A percentile compares a stretch with the other conserved stretches of the same genome.
Evolutionary conservation across 139 green algal species (phyloP).

Genomic region (Ettlia oleoabundans): DNA sequence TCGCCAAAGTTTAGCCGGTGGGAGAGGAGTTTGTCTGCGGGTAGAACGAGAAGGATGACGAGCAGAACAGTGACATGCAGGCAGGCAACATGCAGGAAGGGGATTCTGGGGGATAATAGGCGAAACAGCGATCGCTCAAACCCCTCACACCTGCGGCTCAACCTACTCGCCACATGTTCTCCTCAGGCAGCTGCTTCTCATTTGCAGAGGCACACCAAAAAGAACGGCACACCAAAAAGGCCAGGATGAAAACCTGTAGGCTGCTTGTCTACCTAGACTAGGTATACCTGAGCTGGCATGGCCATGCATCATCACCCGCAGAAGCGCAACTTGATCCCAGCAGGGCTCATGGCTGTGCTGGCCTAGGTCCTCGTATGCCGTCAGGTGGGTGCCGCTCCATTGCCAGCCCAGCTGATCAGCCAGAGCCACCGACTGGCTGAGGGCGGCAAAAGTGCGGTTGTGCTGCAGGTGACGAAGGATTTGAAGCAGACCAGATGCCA

Average conservation of each 20-base stretch:
- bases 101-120: no score
- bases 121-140: no score
- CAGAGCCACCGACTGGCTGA: neutral
- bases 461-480: neutral
- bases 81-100: neutral
- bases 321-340: constrained; percentile 10
- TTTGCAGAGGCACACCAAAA: no score
- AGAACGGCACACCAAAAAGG: no score
- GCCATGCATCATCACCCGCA: neutral
- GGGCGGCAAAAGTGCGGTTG: neutral
- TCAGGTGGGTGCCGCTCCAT: neutral
- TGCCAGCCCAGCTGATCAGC: neutral
- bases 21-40: neutral
- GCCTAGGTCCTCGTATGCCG: no score
- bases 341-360: neutral
- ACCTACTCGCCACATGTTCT: no score
- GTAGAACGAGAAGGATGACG: neutral
- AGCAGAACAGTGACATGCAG: no score
- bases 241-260: no score
- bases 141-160: no score
- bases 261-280: no score
- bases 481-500: neutral
- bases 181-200: no score
- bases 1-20: neutral
- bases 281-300: neutral